These are phyloP conservation scores for Cocos nucifera DNA, from an alignment of 176 grass and related monocot species.

Conservation along the genomic window DNA sequence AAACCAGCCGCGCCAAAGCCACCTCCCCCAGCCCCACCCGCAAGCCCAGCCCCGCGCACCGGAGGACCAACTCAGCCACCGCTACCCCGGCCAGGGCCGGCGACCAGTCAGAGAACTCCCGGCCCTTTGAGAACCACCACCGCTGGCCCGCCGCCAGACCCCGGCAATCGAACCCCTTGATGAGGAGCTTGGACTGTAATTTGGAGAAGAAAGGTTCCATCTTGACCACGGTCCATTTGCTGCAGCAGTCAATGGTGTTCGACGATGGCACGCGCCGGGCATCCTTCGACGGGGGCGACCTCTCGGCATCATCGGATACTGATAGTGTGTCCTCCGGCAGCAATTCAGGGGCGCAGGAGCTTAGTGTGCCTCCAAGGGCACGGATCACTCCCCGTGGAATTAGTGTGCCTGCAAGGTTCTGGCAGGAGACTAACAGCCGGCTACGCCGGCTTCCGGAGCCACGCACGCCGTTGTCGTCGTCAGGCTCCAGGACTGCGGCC, in stretches of 20 bases:
- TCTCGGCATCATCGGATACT: constrained; percentile 36
- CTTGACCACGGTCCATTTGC: too few species aligned
- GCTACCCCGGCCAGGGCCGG: not conserved
- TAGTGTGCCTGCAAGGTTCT: constrained; percentile 27
- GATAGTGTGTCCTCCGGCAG: constrained; percentile 38
- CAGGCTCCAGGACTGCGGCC: constrained; percentile 2
- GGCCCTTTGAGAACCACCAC: constrained; percentile 13
- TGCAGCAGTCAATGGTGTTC: not conserved
- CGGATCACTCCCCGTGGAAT: constrained; percentile 21
- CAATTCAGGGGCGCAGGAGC: constrained; percentile 26
- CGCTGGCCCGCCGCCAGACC: too few species aligned
- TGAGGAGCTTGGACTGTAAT: too few species aligned
- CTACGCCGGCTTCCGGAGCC: not conserved
- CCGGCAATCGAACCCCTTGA: too few species aligned
- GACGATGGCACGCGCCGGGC: constrained; percentile 1
- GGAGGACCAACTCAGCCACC: constrained; percentile 4
- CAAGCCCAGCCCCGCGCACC: constrained; percentile 17
- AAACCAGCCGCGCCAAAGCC: constrained; percentile 34
- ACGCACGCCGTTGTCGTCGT: constrained; percentile 8
- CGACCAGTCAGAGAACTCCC: constrained; percentile 15
- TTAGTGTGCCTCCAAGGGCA: constrained; percentile 11
- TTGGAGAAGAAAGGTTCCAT: too few species aligned
- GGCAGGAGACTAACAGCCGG: constrained; percentile 13
- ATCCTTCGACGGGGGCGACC: constrained; percentile 13
- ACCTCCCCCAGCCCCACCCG: constrained; percentile 14